Evolutionary conservation across 1,284 basidiomycete genomes (phyloP).

Genomic region (Fomitopsis pinicola): DNA sequence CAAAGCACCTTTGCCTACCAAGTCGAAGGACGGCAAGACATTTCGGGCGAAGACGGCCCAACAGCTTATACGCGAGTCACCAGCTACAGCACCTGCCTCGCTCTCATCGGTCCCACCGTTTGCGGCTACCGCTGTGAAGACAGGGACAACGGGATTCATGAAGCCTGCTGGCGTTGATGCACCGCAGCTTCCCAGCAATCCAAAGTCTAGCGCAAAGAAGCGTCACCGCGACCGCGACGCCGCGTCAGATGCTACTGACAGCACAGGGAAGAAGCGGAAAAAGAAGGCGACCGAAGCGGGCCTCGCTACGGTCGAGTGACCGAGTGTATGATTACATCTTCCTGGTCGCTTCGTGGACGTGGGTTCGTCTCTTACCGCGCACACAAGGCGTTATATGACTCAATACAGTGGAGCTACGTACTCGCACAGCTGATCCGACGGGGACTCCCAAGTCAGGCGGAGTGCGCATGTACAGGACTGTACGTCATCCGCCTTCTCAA

Average conservation of each 20-base stretch:
- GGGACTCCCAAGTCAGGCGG: too few species aligned
- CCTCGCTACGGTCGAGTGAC: conserved; percentile 2
- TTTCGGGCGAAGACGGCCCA: conserved; percentile 40
- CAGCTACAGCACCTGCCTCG: conserved; percentile 17
- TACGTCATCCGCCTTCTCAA: background rate
- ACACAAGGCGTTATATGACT: too few species aligned
- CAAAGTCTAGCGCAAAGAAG: conserved; percentile 12
- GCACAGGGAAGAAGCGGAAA: conserved; percentile 19
- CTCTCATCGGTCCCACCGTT: conserved; percentile 8
- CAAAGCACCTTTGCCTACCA: conserved; percentile 17
- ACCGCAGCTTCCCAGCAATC: conserved; percentile 22
- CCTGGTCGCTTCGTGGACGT: background rate
- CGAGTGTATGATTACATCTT: background rate
- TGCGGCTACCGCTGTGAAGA: conserved; percentile 37
- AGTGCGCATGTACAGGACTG: background rate
- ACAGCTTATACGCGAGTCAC: conserved; percentile 46
- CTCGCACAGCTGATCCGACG: background rate
- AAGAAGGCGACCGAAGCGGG: conserved; percentile 10
- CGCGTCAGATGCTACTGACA: conserved; percentile 6
- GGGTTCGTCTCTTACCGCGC: background rate
- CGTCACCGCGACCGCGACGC: conserved; percentile 16
- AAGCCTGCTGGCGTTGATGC: conserved; percentile 56
- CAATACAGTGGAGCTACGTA: too few species aligned
- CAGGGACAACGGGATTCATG: conserved; percentile 33
- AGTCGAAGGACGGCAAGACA: conserved; percentile 19